Conservation (phyloP, 2,329 filamentous ascomycete species). For the Fusarium mundagurra region DNA sequence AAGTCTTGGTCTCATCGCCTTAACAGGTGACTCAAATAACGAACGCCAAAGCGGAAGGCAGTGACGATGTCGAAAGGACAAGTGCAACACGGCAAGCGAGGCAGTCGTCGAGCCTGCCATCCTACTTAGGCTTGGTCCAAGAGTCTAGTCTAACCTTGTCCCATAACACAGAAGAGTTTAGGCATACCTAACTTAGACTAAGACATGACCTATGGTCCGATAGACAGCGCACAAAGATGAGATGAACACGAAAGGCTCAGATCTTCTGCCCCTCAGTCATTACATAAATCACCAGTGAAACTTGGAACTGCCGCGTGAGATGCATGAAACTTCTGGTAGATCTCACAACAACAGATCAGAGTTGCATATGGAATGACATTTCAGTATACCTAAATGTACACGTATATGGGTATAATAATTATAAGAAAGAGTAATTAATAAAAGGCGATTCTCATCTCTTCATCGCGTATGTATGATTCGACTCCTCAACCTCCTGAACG, state of each 20-base stretch:
- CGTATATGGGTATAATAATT: background rate
- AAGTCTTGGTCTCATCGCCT: background rate
- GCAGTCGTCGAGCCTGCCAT: too few relatives aligned
- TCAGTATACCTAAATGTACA: too few relatives aligned
- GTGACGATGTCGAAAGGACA: background rate
- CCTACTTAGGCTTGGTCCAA: too few relatives aligned
- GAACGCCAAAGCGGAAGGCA: too few relatives aligned
- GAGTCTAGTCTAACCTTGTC: background rate
- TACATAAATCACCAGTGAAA: background rate
- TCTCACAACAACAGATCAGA: background rate
- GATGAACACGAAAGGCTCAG: background rate
- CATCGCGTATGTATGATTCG: constrained; percentile 2
- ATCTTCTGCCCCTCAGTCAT: background rate
- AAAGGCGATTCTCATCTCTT: background rate
- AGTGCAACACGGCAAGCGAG: too few relatives aligned
- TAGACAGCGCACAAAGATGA: too few relatives aligned
- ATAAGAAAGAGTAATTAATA: background rate
- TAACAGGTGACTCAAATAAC: background rate
- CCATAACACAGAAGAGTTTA: too few relatives aligned
- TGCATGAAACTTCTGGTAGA: background rate
- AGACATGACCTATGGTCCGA: too few relatives aligned
- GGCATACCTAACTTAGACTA: background rate
- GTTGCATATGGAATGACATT: background rate
- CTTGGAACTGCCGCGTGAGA: background rate
- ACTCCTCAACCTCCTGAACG: constrained; percentile 26